Conservation (phyloP, 805 yeast genomes). For the Saturnispora ahearnii region DNA sequence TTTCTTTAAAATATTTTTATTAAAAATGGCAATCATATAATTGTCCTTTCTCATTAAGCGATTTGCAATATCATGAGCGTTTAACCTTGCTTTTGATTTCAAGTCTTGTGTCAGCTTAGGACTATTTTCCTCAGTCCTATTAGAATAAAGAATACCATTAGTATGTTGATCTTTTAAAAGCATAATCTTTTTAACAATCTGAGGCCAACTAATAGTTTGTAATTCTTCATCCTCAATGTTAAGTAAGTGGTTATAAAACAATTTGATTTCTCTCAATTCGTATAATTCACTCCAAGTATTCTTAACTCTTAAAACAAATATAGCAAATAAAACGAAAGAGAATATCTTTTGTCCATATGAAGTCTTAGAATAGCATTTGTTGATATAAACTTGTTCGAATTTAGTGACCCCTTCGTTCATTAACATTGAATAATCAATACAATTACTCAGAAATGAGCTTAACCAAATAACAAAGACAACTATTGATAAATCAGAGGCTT, state of each 20-base stretch:
- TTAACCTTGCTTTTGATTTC: constrained; percentile 64
- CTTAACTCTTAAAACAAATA: constrained; percentile 42
- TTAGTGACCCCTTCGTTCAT: constrained; percentile 28
- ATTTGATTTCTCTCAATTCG: constrained; percentile 62
- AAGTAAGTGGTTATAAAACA: constrained; percentile 66
- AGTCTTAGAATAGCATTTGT: constrained; percentile 38
- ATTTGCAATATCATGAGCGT: constrained; percentile 92
- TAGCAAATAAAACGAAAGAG: constrained; percentile 50
- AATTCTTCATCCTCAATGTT: constrained; percentile 71
- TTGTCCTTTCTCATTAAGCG: constrained; percentile 94
- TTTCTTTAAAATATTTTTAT: constrained; percentile 63
- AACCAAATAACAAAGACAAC: constrained; percentile 72
- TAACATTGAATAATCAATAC: constrained; percentile 51
- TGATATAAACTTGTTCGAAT: constrained; percentile 34
- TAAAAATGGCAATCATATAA: constrained; percentile 82
- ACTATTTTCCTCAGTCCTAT: constrained; percentile 11
- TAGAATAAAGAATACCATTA: constrained; percentile 54
- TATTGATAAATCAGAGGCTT: constrained; percentile 59
- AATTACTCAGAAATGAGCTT: constrained; percentile 70
- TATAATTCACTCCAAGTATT: constrained; percentile 55
- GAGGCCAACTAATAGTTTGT: constrained; percentile 90
- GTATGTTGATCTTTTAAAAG: constrained; percentile 73
- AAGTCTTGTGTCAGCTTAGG: constrained; percentile 38
- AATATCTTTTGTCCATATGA: constrained; percentile 47
- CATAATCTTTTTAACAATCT: constrained; percentile 69